Evolutionary conservation across 1,284 basidiomycete genomes (phyloP).

Genomic region (Puccinia novopanici): DNA sequence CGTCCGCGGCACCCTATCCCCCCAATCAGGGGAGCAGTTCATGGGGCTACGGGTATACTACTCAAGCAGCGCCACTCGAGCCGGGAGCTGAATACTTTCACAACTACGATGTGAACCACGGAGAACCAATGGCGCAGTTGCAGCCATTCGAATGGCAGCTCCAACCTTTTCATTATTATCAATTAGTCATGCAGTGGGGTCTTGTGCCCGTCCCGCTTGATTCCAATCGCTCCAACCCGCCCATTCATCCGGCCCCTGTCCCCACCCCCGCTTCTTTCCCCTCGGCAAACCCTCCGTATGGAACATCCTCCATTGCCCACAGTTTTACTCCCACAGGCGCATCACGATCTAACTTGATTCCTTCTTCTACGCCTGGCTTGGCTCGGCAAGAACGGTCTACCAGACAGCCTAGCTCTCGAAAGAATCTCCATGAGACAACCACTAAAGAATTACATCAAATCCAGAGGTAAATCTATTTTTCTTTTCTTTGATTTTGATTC

Average conservation of each 20-base stretch:
- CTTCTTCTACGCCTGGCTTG: no score
- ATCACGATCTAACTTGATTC: no score
- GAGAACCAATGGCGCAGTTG: neutral
- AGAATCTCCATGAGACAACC: no score
- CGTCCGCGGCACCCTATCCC: no score
- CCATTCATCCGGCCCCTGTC: neutral
- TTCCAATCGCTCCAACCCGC: neutral
- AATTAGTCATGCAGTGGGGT: neutral
- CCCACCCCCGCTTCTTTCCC: neutral
- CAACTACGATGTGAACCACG: neutral
- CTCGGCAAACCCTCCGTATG: neutral
- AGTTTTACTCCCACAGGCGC: neutral
- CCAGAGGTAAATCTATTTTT: no score
- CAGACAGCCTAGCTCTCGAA: no score
- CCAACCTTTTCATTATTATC: neutral
- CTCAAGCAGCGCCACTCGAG: neutral
- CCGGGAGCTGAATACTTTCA: neutral
- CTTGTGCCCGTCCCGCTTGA: neutral
- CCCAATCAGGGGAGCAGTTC: neutral
- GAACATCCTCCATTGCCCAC: neutral
- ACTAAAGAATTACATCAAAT: no score
- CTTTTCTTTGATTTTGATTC: no score
- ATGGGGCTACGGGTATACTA: neutral
- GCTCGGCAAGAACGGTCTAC: no score
- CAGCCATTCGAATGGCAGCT: conserved; percentile 1